Percentiles rank a stretch among this genome's conserved stretches.
phyloP scores from a whole-genome alignment of 176 grass and related monocot genomes.

The Eleusine coracana region DNA sequence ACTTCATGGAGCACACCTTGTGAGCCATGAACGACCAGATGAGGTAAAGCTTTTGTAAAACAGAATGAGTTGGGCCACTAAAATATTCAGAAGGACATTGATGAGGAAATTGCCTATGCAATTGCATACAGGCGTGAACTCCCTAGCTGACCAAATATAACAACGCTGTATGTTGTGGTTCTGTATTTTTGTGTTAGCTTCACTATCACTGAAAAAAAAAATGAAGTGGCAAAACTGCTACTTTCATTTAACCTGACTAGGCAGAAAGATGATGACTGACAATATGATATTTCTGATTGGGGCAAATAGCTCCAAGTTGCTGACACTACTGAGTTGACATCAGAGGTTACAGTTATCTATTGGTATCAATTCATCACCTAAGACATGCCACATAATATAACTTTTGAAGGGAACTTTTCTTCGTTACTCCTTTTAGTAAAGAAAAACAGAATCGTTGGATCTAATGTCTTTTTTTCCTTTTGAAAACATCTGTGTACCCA shows the following conservation, averaged over 20 bases:
- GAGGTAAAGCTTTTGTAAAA: constrained; percentile 57
- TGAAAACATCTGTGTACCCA: neutral
- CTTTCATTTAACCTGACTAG: constrained; percentile 9
- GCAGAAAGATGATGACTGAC: neutral
- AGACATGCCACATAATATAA: neutral
- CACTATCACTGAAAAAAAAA: neutral
- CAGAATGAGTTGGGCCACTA: neutral
- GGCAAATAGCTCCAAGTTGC: neutral
- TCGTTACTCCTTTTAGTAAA: neutral
- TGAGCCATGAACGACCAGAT: constrained; percentile 92
- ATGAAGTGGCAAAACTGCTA: neutral
- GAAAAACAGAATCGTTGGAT: neutral
- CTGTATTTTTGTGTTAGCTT: neutral
- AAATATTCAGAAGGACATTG: neutral
- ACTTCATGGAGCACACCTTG: constrained; percentile 92
- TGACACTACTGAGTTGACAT: neutral
- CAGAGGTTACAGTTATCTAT: neutral
- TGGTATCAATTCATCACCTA: constrained; percentile 8
- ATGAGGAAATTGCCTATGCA: neutral
- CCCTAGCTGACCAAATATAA: neutral
- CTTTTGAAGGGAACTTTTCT: neutral
- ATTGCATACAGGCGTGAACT: neutral
- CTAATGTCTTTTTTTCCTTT: neutral
- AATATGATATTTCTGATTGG: constrained; percentile 4
- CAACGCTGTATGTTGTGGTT: neutral